Evolutionary conservation across 768 basidiomycete species (phyloP), one percentile per base, ranked within the genome.

Genomic region (Suillus spraguei): DNA sequence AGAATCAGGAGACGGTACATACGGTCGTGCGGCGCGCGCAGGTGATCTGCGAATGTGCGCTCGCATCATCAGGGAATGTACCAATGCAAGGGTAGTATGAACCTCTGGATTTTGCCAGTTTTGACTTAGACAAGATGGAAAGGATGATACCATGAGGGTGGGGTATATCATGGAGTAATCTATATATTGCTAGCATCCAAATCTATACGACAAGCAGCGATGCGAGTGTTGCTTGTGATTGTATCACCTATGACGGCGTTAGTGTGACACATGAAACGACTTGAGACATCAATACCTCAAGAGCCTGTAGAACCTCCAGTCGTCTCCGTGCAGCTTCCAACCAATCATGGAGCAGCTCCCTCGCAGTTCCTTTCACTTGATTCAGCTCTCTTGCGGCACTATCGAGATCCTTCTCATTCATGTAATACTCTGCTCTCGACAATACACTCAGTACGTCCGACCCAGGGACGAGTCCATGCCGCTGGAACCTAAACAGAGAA

Each of bases 321-420:
- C 95, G 83, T 71, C 85, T 82, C 67, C 97, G 82, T 11, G 95
- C 95, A 69, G 94, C 95, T 68, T 88, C 87, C 46, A 99, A 79
- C 97, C 97, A 99, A 77, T 99, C 97, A 41, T 82, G 78, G 60
- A 92, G 69, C 50, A 97, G 72, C 60, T 83, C 73, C 76, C 88
- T 91, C 17, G 91, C 91, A 63, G 91, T 87, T 2, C 96, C 97
- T 39, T 82, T 86, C 61, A 99, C 78, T 76, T 94, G 91, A 74
- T 98, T 99, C 35, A 98, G 81, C 77, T 98, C 96, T 61, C 97
- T 82, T 41, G 95, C 81, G 22, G 97, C 97, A 47, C 67, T 72
- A 33, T 76, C 97, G 63, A 99, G 77, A 71, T 98, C 94, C 81
- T 97, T 95, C 79, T 96, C 93, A 64, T 89, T 89, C 72, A 99